Evolutionary conservation across 257 asterid species (phyloP).

Genomic region (Salvia miltiorrhiza): DNA sequence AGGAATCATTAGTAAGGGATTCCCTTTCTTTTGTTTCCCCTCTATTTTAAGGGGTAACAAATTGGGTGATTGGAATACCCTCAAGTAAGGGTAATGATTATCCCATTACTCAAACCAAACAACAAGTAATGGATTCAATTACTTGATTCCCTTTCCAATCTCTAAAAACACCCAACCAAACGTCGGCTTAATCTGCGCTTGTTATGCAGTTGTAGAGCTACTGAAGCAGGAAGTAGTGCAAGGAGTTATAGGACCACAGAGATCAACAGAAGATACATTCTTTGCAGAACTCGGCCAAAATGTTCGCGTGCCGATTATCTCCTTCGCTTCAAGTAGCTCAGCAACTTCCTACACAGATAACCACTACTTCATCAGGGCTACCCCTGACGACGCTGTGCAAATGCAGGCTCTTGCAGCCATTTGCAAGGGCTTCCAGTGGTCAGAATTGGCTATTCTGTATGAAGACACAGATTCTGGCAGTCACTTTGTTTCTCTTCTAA

Average conservation of each 20-base stretch:
- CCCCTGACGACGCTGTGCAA: conserved; percentile 33
- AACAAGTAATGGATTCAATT: too few species aligned
- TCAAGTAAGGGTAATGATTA: too few species aligned
- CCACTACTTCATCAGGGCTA: conserved; percentile 28
- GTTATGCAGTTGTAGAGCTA: conserved; percentile 47
- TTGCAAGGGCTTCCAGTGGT: conserved; percentile 45
- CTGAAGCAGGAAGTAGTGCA: conserved; percentile 45
- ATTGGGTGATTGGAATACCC: too few species aligned
- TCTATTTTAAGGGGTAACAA: too few species aligned
- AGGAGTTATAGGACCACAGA: conserved; percentile 48
- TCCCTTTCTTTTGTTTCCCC: too few species aligned
- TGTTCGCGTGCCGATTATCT: conserved; percentile 42
- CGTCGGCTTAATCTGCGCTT: too few species aligned
- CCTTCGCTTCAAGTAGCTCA: conserved; percentile 30
- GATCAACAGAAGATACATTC: conserved; percentile 31
- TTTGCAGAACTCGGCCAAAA: conserved; percentile 41
- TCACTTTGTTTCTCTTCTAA: conserved; percentile 41
- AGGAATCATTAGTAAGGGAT: too few species aligned
- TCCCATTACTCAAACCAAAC: too few species aligned
- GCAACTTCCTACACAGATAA: conserved; percentile 8
- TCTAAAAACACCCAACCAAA: too few species aligned
- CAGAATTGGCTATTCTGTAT: conserved; percentile 36
- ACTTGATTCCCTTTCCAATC: too few species aligned
- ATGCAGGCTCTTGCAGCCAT: conserved; percentile 47
- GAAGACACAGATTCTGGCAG: conserved; percentile 50